Percentiles rank a stretch among this genome's conserved stretches.
These are phyloP conservation scores for Ustilago shanxiensis DNA, from an alignment of 1,284 basidiomycete genomes.

Conservation along the genomic window DNA sequence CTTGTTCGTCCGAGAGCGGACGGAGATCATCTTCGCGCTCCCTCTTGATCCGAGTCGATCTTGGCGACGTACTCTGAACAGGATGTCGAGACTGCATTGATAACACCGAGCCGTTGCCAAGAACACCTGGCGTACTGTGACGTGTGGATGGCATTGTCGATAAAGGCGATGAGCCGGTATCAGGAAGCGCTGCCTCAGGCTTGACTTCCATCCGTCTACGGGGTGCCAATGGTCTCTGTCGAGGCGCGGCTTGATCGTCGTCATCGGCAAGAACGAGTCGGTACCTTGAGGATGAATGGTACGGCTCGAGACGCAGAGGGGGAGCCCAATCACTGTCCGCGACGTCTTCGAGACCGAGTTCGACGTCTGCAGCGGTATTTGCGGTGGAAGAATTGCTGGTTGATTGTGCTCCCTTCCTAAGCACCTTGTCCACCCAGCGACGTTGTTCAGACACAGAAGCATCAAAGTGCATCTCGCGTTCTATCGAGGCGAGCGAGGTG, in stretches of 20 bases:
- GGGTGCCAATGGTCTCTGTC: neutral
- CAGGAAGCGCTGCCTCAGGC: neutral
- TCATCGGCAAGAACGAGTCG: neutral
- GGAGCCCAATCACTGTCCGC: constrained; percentile 10
- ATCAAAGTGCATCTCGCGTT: constrained; percentile 33
- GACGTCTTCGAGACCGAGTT: constrained; percentile 1
- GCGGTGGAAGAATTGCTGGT: neutral
- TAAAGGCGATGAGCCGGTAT: neutral
- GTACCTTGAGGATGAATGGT: constrained; percentile 18
- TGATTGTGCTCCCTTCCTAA: neutral
- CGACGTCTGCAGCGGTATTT: neutral
- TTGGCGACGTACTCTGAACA: neutral
- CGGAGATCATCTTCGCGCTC: constrained; percentile 15
- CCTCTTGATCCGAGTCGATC: constrained; percentile 2
- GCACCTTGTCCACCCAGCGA: constrained; percentile 21
- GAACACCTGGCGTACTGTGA: neutral
- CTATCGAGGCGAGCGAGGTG: constrained; percentile 18
- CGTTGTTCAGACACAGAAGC: constrained; percentile 12
- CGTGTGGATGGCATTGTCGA: neutral
- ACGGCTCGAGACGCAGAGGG: constrained; percentile 12
- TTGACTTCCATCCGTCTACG: neutral
- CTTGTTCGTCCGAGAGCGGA: neutral
- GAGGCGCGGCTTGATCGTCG: neutral
- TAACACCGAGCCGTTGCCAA: neutral
- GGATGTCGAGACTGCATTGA: neutral